Conservation (phyloP, 2,329 filamentous ascomycete species). For the Botryotinia globosa region DNA sequence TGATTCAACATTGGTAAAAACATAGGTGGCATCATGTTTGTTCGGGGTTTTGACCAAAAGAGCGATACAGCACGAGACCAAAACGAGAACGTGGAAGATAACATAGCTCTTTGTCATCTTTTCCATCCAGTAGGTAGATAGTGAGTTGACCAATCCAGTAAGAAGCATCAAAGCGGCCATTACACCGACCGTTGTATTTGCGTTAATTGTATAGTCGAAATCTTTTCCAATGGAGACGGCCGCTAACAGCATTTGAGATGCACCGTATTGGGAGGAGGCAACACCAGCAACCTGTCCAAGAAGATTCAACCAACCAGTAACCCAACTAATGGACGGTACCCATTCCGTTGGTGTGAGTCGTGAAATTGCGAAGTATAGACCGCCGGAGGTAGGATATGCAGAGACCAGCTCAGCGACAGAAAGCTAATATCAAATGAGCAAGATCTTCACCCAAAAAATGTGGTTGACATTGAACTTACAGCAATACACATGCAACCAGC, state of each 20-base stretch:
- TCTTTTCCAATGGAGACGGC: constrained; percentile 51
- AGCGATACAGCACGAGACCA: constrained; percentile 51
- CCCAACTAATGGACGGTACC: constrained; percentile 49
- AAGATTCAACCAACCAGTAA: constrained; percentile 49
- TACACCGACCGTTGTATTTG: constrained; percentile 49
- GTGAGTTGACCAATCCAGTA: constrained; percentile 52
- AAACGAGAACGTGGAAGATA: constrained; percentile 53
- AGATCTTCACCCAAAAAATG: neutral
- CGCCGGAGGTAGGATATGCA: constrained; percentile 52
- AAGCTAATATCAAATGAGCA: constrained; percentile 29
- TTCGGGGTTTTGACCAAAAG: constrained; percentile 50
- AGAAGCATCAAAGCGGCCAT: constrained; percentile 54
- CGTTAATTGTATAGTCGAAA: constrained; percentile 48
- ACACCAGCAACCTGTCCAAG: constrained; percentile 51
- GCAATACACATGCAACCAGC: constrained; percentile 55
- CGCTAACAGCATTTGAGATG: constrained; percentile 54
- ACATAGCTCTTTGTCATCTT: constrained; percentile 57
- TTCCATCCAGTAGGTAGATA: constrained; percentile 57
- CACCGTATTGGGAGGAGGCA: constrained; percentile 56
- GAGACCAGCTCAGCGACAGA: constrained; percentile 39
- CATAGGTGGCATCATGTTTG: constrained; percentile 52
- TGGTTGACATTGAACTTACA: constrained; percentile 27
- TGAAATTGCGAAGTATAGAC: constrained; percentile 55
- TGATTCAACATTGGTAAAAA: constrained; percentile 53
- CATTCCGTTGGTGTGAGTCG: constrained; percentile 49